Conservation (phyloP, 352 stramenopile genomes). For the Phytophthora sojae region DNA sequence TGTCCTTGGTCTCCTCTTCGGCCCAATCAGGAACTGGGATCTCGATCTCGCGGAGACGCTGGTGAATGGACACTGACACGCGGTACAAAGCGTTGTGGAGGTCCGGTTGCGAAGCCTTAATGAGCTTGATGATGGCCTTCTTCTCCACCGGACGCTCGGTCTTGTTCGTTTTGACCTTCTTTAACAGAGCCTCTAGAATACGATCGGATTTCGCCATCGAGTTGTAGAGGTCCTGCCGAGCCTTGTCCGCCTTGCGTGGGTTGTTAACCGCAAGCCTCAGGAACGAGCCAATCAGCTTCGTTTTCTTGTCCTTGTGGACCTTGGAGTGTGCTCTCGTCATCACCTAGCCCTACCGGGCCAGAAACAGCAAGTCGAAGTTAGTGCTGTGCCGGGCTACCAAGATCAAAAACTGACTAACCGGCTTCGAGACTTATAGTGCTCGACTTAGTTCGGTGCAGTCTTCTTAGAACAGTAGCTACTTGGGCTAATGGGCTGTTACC, state of each 20-base stretch:
- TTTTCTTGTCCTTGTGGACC: background rate
- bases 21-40: background rate
- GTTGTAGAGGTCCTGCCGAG: background rate
- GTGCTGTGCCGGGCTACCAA: too few species aligned
- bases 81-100: background rate
- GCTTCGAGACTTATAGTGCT: background rate
- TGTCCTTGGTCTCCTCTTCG: background rate
- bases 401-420: background rate
- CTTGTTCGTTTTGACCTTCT: background rate
- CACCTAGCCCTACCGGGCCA: background rate
- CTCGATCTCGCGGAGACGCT: constrained; percentile 1
- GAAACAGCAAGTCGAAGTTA: too few species aligned
- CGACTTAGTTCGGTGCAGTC: background rate
- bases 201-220: background rate
- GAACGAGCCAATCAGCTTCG: constrained; percentile 1
- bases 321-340: background rate
- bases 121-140: background rate
- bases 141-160: background rate
- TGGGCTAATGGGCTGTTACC: background rate
- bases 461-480: background rate
- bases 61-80: background rate
- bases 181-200: background rate
- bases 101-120: background rate
- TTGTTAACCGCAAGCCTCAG: background rate
- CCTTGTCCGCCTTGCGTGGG: background rate